Evolutionary conservation across 495 filamentous ascomycete species (phyloP), one percentile per base, ranked within the genome.

Genomic region (Pseudevernia furfuracea): DNA sequence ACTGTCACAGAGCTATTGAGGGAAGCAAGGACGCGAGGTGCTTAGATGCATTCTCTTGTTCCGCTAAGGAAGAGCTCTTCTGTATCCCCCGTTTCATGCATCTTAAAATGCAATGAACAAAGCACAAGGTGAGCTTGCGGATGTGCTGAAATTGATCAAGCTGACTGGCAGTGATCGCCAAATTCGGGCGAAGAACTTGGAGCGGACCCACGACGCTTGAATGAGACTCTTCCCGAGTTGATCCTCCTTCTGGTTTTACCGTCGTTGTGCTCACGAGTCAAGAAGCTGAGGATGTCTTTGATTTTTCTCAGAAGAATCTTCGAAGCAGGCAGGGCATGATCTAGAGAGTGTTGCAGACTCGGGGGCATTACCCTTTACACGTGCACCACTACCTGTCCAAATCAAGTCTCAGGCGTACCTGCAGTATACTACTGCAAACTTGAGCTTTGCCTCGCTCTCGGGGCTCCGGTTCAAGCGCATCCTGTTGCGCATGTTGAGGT

Each of bases 1-100:
- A 89, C 83, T 46, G 72, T 94, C n/a, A 84, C 84, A 8, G 79
- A 83, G 70, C 73, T 92, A 70, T 70, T 91, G 58, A 74, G 74
- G 61, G 74, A 71, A 53, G 69, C 52, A 10, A 58, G 21, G n/a
- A 56, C 36, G 28, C 49, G 39, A 36, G 32, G 5, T 17, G 49
- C 49, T 17, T 19, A 30, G 49, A 30, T 32, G 49, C 28, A 32
- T 30, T 53, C 4, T 6, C 4, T 30, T 53, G 11, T 32, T 17
- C 28, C 12, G 19, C 14, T 19, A 49, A 25, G 49, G 28, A 32
- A 53, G 28, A 4, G 15, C 14, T 30, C 12, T 30, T 32, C 12
- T 53, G 1, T 21, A 19, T 53, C 14, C 14, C 28, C 11, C 28
- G 14, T 0, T 32, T 19, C 1, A 30, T 8, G 25, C 28, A 32